Evolutionary conservation across 768 basidiomycete genomes (phyloP).

Genomic region (Plicaturopsis crispa): DNA sequence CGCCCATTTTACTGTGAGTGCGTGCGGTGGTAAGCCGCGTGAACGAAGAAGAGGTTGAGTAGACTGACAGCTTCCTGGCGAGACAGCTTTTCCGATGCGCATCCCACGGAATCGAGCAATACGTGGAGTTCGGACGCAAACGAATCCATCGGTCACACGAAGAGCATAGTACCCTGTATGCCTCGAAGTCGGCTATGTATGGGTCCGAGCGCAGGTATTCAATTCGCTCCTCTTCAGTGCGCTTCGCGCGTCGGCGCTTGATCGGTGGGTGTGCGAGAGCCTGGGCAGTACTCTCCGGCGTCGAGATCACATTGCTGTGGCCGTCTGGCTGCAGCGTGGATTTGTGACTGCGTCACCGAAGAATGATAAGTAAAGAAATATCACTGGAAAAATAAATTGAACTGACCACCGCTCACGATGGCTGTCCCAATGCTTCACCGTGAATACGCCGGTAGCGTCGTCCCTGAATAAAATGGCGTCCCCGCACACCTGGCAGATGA

Average conservation of each 20-base stretch:
- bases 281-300: slow-evolving; percentile 33
- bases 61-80: slow-evolving; percentile 64
- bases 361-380: slow-evolving; percentile 2
- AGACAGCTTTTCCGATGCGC: slow-evolving; percentile 79
- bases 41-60: slow-evolving; percentile 1
- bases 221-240: slow-evolving; percentile 72
- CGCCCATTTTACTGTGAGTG: slow-evolving; percentile 15
- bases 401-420: slow-evolving; percentile 56
- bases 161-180: slow-evolving; percentile 72
- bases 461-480: slow-evolving; percentile 60
- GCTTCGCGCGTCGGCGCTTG: slow-evolving; percentile 67
- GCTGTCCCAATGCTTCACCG: slow-evolving; percentile 61
- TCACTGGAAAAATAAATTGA: background rate
- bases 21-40: slow-evolving; percentile 5
- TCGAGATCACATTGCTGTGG: too few relatives aligned
- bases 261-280: slow-evolving; percentile 38
- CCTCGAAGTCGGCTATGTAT: slow-evolving; percentile 75
- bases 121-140: slow-evolving; percentile 79
- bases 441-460: slow-evolving; percentile 53
- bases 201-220: slow-evolving; percentile 63
- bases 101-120: slow-evolving; percentile 86
- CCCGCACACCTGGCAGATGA: slow-evolving; percentile 61
- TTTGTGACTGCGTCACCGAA: slow-evolving; percentile 20
- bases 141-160: slow-evolving; percentile 84
- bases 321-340: slow-evolving; percentile 25